These are phyloP conservation scores for Debaryomyces singareniensis DNA, from an alignment of 1,139 yeast genomes.

Conservation along the genomic window DNA sequence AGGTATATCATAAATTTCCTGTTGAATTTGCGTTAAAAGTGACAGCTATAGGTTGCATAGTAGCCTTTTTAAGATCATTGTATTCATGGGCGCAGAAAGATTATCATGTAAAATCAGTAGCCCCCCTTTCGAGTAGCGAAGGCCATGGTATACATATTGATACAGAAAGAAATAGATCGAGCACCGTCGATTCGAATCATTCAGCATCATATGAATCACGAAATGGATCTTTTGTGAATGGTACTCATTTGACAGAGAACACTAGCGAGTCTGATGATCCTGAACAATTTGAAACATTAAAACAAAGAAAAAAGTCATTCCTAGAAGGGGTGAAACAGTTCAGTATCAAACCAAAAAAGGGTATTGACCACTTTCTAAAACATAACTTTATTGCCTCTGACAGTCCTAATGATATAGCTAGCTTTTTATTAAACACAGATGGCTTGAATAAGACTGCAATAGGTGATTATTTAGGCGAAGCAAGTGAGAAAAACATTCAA, in stretches of 20 bases:
- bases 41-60: conserved; percentile 73
- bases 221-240: conserved; percentile 26
- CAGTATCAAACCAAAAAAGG: conserved; percentile 80
- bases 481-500: conserved; percentile 67
- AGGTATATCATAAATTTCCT: conserved; percentile 51
- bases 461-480: conserved; percentile 93
- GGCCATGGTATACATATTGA: conserved; percentile 15
- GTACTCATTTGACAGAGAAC: conserved; percentile 12
- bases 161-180: conserved; percentile 30
- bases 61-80: conserved; percentile 75
- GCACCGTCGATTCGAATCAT: conserved; percentile 34
- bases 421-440: conserved; percentile 67
- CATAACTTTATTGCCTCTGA: conserved; percentile 58
- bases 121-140: conserved; percentile 3
- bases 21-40: conserved; percentile 80
- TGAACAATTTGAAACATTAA: conserved; percentile 76
- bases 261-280: conserved; percentile 59
- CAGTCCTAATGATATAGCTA: conserved; percentile 65
- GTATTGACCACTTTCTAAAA: conserved; percentile 55
- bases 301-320: conserved; percentile 76
- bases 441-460: conserved; percentile 78
- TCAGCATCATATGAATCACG: conserved; percentile 24
- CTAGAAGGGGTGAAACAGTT: conserved; percentile 75
- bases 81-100: conserved; percentile 88
- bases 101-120: conserved; percentile 12